These are phyloP conservation scores for Priceomyces haplophilus DNA, from an alignment of 805 yeast species.

Conservation along the genomic window DNA sequence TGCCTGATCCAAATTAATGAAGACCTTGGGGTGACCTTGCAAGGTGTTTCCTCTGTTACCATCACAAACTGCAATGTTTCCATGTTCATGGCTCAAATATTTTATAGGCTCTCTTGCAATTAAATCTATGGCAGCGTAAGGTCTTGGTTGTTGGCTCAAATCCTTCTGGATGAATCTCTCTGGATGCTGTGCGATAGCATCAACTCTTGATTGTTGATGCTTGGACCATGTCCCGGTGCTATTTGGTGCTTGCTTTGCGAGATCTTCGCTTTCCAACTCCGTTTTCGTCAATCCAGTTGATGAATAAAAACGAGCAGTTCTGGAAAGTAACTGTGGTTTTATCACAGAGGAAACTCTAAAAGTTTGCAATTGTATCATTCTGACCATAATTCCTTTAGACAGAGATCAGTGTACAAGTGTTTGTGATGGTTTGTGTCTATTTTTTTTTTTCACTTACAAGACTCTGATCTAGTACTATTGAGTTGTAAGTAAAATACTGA, in stretches of 20 bases:
- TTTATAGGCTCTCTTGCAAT: slow-evolving; percentile 71
- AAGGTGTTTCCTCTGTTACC: slow-evolving; percentile 67
- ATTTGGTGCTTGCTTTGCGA: slow-evolving; percentile 72
- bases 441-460: neutral
- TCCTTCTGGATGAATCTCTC: slow-evolving; percentile 69
- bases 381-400: too few relatives aligned
- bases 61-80: slow-evolving; percentile 73
- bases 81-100: slow-evolving; percentile 48
- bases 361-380: neutral
- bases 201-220: slow-evolving; percentile 59
- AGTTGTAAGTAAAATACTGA: slow-evolving; percentile 1
- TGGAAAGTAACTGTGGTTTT: neutral
- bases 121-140: slow-evolving; percentile 81
- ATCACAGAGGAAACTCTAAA: slow-evolving; percentile 1
- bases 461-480: neutral
- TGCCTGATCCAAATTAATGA: slow-evolving; percentile 75
- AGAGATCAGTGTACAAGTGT: neutral
- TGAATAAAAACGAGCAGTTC: slow-evolving; percentile 5
- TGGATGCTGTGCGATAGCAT: slow-evolving; percentile 52
- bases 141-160: slow-evolving; percentile 66
- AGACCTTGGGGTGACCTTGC: slow-evolving; percentile 84
- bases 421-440: neutral
- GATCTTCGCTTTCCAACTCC: slow-evolving; percentile 20
- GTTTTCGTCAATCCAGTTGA: slow-evolving; percentile 23
- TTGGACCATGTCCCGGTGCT: slow-evolving; percentile 67